Evolutionary conservation across 768 basidiomycete species (phyloP), one percentile per base, ranked within the genome.

Genomic region (Punctularia strigosozonata): DNA sequence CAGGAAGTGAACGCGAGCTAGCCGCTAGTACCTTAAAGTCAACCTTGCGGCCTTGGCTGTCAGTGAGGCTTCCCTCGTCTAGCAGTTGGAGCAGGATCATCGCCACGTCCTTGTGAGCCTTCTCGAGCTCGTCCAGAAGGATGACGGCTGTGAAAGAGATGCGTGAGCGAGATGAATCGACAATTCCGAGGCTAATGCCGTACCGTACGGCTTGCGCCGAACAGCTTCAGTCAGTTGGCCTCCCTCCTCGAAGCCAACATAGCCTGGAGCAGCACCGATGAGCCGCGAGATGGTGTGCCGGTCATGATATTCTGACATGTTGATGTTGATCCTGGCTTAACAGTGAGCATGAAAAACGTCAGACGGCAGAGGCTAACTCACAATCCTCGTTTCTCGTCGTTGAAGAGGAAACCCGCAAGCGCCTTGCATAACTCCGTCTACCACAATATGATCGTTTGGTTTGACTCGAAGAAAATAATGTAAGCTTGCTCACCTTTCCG

Each of bases 291-390:
- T 80, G 0, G 88, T 89, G 52, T 97, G 88, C 39, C 90, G 75
- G 47, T 92, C 91, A 37, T 88, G 85, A 50, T 84, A 95, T 62
- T 95, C 87, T n/a, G 85, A 84, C 88, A 94, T 91, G 48, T 95
- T 92, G 53, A 94, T 88, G 43, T 80, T 85, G 46, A 91, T 88
- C 39, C 82, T 86, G 43, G 36, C 10, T 36, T 40, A 42, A n/a
- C 20, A 31, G 7, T 20, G 37, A 22, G 30, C 42, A 34, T 24
- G 0, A 17, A 37, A 20, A 5, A 20, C 35, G 18, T 7, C 5
- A 20, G 23, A 42, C n/a, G 13, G 24, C 41, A 31, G 19, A 20
- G 23, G n/a, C 19, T 4, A 4, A 68, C 76, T 59, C 50, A 87
- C 86, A 94, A 51, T 8, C 86, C 90, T 31, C 83, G 65, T 42